Evolutionary conservation across 768 basidiomycete genomes (phyloP).

Genomic region (Boletus bicolor): DNA sequence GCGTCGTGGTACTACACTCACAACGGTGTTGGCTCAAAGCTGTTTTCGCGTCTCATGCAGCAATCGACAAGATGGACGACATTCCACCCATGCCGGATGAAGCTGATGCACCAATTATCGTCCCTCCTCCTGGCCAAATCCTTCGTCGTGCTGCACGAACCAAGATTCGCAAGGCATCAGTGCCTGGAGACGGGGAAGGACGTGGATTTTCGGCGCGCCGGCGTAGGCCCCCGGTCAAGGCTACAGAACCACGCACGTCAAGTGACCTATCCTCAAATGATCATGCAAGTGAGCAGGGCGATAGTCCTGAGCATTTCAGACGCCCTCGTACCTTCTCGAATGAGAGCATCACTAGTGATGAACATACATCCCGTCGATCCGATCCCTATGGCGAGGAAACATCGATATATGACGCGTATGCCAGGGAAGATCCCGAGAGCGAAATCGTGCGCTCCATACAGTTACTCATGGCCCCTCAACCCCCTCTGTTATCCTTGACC

Average conservation of each 20-base stretch:
- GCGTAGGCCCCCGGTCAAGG: slow-evolving; percentile 26
- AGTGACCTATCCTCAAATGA: slow-evolving; percentile 62
- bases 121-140: slow-evolving; percentile 81
- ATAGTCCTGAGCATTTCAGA: slow-evolving; percentile 40
- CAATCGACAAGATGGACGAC: slow-evolving; percentile 65
- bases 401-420: slow-evolving; percentile 84
- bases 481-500: slow-evolving; percentile 26
- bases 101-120: slow-evolving; percentile 84
- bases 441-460: slow-evolving; percentile 23
- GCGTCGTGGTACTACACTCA: slow-evolving; percentile 4
- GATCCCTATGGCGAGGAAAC: slow-evolving; percentile 81
- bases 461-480: slow-evolving; percentile 15
- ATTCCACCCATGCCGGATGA: slow-evolving; percentile 71
- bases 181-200: slow-evolving; percentile 74
- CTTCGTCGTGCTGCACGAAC: slow-evolving; percentile 91
- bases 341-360: slow-evolving; percentile 37
- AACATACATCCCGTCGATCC: slow-evolving; percentile 45
- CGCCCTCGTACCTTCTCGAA: slow-evolving; percentile 37
- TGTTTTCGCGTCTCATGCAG: slow-evolving; percentile 34
- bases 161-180: slow-evolving; percentile 85
- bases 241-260: slow-evolving; percentile 52
- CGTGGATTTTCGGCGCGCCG: slow-evolving; percentile 64
- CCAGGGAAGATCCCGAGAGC: slow-evolving; percentile 51
- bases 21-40: slow-evolving; percentile 21
- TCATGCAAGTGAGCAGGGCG: slow-evolving; percentile 58